Conservation (phyloP, 1,284 basidiomycete species). For the Schizopora paradoxa region DNA sequence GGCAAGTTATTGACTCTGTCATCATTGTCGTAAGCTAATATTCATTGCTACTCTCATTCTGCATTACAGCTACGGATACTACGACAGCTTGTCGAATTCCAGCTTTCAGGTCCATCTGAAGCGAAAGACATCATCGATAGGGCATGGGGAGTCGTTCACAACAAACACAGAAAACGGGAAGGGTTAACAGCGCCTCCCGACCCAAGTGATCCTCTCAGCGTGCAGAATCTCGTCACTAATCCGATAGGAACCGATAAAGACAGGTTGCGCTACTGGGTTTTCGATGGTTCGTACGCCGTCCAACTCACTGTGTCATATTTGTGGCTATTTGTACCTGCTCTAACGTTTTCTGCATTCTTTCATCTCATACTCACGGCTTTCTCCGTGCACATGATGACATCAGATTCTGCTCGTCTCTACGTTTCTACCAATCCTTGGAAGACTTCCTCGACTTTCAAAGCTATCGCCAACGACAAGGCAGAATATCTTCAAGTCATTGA, state of each 20-base stretch:
- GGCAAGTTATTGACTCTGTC: slow-evolving; percentile 39
- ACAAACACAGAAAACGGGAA: slow-evolving; percentile 76
- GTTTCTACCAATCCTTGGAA: slow-evolving; percentile 83
- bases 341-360: slow-evolving; percentile 25
- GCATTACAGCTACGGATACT: slow-evolving; percentile 62
- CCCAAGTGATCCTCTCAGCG: slow-evolving; percentile 52
- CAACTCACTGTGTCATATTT: slow-evolving; percentile 48
- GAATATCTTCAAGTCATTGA: slow-evolving; percentile 63
- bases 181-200: slow-evolving; percentile 45
- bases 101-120: slow-evolving; percentile 59
- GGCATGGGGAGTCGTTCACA: slow-evolving; percentile 76
- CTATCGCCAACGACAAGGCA: slow-evolving; percentile 60
- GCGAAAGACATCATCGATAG: slow-evolving; percentile 70
- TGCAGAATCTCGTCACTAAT: slow-evolving; percentile 52
- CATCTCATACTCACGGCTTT: slow-evolving; percentile 22
- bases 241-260: slow-evolving; percentile 69
- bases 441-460: slow-evolving; percentile 65
- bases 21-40: slow-evolving; percentile 16
- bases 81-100: slow-evolving; percentile 73
- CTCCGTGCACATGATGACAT: slow-evolving; percentile 21
- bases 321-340: slow-evolving; percentile 51
- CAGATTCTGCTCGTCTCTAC: slow-evolving; percentile 77
- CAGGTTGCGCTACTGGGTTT: slow-evolving; percentile 73
- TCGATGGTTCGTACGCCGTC: slow-evolving; percentile 69
- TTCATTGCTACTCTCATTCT: slow-evolving; percentile 7